Evolutionary conservation across 352 stramenopile species (phyloP), one percentile per base, ranked within the genome.

Genomic region (Elongisporangium undulatum): DNA sequence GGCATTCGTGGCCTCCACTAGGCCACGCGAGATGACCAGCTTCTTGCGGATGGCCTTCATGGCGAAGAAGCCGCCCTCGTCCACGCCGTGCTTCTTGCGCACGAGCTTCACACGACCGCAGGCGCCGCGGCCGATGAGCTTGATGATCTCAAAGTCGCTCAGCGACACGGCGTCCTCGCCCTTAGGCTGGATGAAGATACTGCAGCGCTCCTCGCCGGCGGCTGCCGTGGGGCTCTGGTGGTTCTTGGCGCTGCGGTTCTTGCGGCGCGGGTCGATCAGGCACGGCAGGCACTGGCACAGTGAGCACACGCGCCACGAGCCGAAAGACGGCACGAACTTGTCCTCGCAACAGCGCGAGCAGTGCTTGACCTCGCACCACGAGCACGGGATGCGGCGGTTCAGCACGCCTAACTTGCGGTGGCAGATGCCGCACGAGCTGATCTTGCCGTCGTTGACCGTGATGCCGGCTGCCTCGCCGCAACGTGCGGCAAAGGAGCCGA

Each of bases 81-180:
- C 84, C 21, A 77, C 76, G 58, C 84, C 84, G 64, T 93, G 72
- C 59, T 92, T 94, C 76, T 95, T 95, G n/a, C 82, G 84, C 23
- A 95, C 86, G 23, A 95, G 79, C 64, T 91, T 92, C 21, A 95
- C 86, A 23, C 80, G 76, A 7, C 86, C 86, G 52, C 83, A 98
- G 3, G 86, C 86, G 49, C 96, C 96, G 62, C 97, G 97, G 21
- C 96, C 96, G 61, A 99, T 97, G 26, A 99, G 87, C 66, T 98
- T 98, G 58, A 99, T 92, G 66, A 99, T 98, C 69, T 98, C 95
- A 80, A 99, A 99, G 63, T 96, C 89, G 39, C 73, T 74, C 29
- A 98, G 75, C 56, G 72, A 85, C 54, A 94, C 79, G 0, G 69
- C 71, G 23, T 88, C 82, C 56, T 85, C 78, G 2, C 58, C 72